phyloP scores from a whole-genome alignment of 805 yeast species.

The Schwanniomyces sp. region DNA sequence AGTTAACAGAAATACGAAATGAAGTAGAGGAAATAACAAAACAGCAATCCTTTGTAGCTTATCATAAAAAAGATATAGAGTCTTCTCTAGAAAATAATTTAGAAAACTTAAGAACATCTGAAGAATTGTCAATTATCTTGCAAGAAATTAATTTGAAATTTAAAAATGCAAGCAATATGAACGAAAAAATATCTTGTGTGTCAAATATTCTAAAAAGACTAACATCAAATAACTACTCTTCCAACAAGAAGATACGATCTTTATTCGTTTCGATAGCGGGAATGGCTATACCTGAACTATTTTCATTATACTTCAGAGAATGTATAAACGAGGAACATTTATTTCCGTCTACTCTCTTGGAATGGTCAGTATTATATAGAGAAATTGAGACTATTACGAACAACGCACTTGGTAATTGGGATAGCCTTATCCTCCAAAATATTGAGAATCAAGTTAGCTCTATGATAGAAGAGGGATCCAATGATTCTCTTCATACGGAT shows the following conservation, averaged over 20 bases:
- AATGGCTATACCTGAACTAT: slow-evolving; percentile 4
- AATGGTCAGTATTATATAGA: slow-evolving; percentile 15
- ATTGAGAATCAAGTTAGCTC: slow-evolving; percentile 1
- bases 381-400: slow-evolving; percentile 6
- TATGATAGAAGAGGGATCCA: background rate
- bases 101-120: background rate
- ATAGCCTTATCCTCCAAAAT: slow-evolving; percentile 14
- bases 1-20: slow-evolving; percentile 12
- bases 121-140: background rate
- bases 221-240: background rate
- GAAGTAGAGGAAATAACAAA: slow-evolving; percentile 13
- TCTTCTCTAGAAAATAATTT: background rate
- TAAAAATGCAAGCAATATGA: background rate
- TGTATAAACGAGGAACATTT: slow-evolving; percentile 2
- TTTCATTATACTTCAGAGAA: slow-evolving; percentile 7
- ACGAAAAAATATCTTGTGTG: slow-evolving; percentile 1
- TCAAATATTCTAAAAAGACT: background rate
- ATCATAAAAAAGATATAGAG: slow-evolving; percentile 7
- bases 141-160: background rate
- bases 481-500: slow-evolving; percentile 2
- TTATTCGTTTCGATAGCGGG: slow-evolving; percentile 10
- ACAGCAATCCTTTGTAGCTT: slow-evolving; percentile 7
- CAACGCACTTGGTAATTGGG: slow-evolving; percentile 12
- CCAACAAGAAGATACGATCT: slow-evolving; percentile 1
- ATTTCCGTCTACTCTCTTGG: slow-evolving; percentile 6